phyloP scores from a whole-genome alignment of 2,329 filamentous ascomycete genomes.

The Apiospora saccharicola region DNA sequence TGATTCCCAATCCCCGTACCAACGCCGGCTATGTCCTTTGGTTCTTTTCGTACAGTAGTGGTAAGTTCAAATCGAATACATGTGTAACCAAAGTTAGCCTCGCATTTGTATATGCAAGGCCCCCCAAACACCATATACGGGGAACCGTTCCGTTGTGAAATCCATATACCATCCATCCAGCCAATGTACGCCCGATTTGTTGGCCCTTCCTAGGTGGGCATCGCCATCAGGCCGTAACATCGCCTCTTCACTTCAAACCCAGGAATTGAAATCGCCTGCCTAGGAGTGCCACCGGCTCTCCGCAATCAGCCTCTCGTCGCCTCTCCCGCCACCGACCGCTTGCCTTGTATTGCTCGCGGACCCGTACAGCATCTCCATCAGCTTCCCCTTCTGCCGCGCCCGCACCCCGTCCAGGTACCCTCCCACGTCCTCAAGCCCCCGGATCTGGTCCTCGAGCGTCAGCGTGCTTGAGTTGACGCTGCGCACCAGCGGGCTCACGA shows the following conservation, averaged over 20 bases:
- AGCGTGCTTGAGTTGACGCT: conserved; percentile 73
- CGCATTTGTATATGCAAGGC: conserved; percentile 2
- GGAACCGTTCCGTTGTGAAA: conserved; percentile 7
- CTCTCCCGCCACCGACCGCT: conserved; percentile 33
- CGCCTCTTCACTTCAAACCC: not conserved
- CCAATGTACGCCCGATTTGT: not conserved
- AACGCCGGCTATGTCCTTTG: conserved; percentile 12
- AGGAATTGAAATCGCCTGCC: not conserved
- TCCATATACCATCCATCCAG: not conserved
- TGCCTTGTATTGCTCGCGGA: conserved; percentile 33
- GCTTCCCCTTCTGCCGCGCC: conserved; percentile 80
- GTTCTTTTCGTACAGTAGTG: not conserved
- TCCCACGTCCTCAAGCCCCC: conserved; percentile 81
- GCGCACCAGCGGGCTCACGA: conserved; percentile 84
- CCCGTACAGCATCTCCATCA: conserved; percentile 82
- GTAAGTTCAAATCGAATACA: conserved; percentile 6
- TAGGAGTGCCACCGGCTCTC: conserved; percentile 28
- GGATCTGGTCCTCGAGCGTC: conserved; percentile 84
- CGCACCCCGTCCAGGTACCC: conserved; percentile 78
- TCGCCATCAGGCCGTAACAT: not conserved
- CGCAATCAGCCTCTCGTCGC: conserved; percentile 44
- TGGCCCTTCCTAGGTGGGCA: not conserved
- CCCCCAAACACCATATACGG: not conserved
- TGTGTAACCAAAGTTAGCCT: not conserved
- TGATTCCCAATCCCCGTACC: not conserved